Conservation (phyloP, 495 filamentous ascomycete species). For the Trichoderma parareesei region DNA sequence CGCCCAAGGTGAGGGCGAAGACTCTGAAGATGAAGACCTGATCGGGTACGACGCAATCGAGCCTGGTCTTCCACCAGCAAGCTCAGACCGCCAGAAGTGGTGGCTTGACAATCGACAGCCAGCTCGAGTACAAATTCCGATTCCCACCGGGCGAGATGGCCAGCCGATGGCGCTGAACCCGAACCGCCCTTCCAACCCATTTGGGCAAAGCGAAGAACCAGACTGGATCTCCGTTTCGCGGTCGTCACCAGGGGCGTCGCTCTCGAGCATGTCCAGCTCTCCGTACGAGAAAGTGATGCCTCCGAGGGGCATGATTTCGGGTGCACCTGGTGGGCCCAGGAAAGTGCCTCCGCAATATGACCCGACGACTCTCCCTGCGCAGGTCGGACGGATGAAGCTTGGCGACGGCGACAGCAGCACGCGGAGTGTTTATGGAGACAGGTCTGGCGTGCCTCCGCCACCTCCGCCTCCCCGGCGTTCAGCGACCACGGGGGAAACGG, state of each 20-base stretch:
- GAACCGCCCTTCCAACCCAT: conserved; percentile 73
- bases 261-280: conserved; percentile 36
- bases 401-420: conserved; percentile 18
- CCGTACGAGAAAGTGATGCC: conserved; percentile 41
- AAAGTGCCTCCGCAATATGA: conserved; percentile 49
- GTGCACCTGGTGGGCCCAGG: conserved; percentile 33
- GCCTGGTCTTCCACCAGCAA: conserved; percentile 76
- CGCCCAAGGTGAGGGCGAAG: conserved; percentile 34
- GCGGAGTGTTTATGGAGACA: conserved; percentile 12
- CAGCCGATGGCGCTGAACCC: conserved; percentile 56
- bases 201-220: conserved; percentile 53
- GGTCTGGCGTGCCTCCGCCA: conserved; percentile 29
- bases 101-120: conserved; percentile 84
- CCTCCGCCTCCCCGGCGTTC: conserved; percentile 36
- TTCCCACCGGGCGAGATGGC: conserved; percentile 43
- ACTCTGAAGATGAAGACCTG: conserved; percentile 66
- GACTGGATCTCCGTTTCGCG: conserved; percentile 67
- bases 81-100: conserved; percentile 86
- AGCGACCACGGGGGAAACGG: conserved; percentile 26
- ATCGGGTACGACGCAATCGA: conserved; percentile 68
- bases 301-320: conserved; percentile 23
- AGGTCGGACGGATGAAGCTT: conserved; percentile 29
- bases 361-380: conserved; percentile 33
- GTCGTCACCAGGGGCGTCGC: conserved; percentile 36
- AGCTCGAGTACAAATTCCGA: conserved; percentile 60